phyloP scores from a whole-genome alignment of 2,329 filamentous ascomycete species.

The Penicillium sclerotiorum region DNA sequence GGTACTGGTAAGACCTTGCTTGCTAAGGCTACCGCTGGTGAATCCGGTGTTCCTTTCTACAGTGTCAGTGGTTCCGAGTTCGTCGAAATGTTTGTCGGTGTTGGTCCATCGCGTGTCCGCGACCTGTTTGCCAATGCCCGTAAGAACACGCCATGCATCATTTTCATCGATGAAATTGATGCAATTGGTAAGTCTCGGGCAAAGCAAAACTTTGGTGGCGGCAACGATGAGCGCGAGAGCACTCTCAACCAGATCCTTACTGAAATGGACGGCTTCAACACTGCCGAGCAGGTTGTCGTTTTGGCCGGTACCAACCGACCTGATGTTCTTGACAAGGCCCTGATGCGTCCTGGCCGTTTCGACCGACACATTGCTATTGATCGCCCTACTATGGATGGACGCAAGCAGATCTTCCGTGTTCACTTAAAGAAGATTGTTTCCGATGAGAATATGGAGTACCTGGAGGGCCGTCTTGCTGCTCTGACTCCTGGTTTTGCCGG shows the following conservation, averaged over 20 bases:
- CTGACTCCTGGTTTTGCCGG: slow-evolving; percentile 96
- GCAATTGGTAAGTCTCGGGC: slow-evolving; percentile 90
- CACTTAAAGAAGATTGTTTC: slow-evolving; percentile 95
- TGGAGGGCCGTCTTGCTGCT: slow-evolving; percentile 85
- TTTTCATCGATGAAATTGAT: slow-evolving; percentile 99
- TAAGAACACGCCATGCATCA: slow-evolving; percentile 96
- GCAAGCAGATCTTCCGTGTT: slow-evolving; percentile 93
- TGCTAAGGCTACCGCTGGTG: slow-evolving; percentile 95
- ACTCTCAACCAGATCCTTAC: slow-evolving; percentile 98
- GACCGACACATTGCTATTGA: slow-evolving; percentile 97
- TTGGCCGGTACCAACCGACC: slow-evolving; percentile 95
- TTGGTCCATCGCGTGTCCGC: slow-evolving; percentile 90
- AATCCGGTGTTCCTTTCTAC: slow-evolving; percentile 96
- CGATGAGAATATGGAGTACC: slow-evolving; percentile 81
- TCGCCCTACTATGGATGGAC: slow-evolving; percentile 91
- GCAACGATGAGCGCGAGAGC: slow-evolving; percentile 95
- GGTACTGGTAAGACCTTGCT: slow-evolving; percentile 98
- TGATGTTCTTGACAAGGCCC: slow-evolving; percentile 89
- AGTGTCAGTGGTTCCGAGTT: slow-evolving; percentile 98
- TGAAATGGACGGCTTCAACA: slow-evolving; percentile 99
- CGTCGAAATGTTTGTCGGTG: slow-evolving; percentile 99
- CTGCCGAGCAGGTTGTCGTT: slow-evolving; percentile 92
- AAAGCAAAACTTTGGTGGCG: slow-evolving; percentile 81
- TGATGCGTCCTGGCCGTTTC: slow-evolving; percentile 96
- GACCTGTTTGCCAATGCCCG: slow-evolving; percentile 93